Evolutionary conservation across 192 early-diverging fungal species (phyloP), one percentile per base, ranked within the genome.

Genomic region (Coemansia sp.): DNA sequence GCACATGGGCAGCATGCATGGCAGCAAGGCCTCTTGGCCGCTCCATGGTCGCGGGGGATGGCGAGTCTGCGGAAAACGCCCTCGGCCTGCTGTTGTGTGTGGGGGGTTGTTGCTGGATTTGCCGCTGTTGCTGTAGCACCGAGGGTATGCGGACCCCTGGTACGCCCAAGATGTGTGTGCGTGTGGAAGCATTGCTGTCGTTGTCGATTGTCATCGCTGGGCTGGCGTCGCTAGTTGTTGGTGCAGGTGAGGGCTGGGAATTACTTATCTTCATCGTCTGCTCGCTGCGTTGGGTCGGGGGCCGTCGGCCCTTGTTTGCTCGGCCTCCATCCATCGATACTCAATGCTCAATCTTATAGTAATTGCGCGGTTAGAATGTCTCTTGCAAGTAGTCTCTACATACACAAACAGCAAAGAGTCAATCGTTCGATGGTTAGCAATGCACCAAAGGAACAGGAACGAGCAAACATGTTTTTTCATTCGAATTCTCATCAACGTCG

Each of bases 171-270:
- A 76, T 69, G 34, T 81, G 73, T 0, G 73, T 67, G 6, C 66
- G 67, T 0, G 57, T 73, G n/a, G 74, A 76, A 2, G 78, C 63
- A 15, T 60, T 63, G 56, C 74, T 81, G 62, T 73, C 74, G 64
- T 69, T 58, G 67, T 73, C 71, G 46, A 69, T 76, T 18, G 73
- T 71, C 33, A 64, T 24, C 24, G 69, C 62, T 18, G 75, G 66
- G 30, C 66, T 77, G 16, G 53, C n/a, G 53, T 23, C 15, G 9
- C n/a, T 35, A 5, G 21, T 45, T 41, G 64, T 62, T 41, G 23
- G 51, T 53, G 9, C 51, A 4, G 57, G 55, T 23, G 55, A 57
- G 18, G 26, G 26, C 34, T 6, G 46, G 15, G 55, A 5, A 30
- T 33, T 23, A 6, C 55, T 20, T 20, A n/a, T 38, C 38, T n/a